Base-by-base conservation (phyloP, 257 asterid species). In the Scutellaria barbata region DNA sequence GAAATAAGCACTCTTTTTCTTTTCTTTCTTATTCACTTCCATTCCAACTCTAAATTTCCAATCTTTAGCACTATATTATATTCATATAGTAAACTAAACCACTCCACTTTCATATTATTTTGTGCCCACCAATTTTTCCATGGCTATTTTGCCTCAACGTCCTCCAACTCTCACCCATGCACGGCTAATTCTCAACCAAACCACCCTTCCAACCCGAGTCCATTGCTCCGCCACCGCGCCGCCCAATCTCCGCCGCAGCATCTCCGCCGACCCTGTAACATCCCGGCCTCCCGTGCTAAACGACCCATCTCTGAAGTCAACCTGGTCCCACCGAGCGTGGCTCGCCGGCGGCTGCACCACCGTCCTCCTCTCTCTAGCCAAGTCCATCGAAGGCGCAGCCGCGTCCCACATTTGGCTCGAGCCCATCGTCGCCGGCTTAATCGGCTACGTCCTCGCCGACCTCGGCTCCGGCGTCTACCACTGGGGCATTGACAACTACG, bases 401-500 rank as follows among this genome's bases (percentile, higher is more conserved):
- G 82, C 55, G 17, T 80, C 96, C 4, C 76, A 72, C 55, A 39
- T 52, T 4, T 86, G 85, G 89, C 66, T 83, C 16, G 92, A 85
- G 66, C 92, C 97, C 3, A 56, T 85, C 51, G 33, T 86, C 5
- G 92, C 90, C n/a, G 85, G 84, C 68, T 45, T 64, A 46, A 16
- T 80, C n/a, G 98, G 96, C 60, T 91, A 89, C 83, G 76, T 86
- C 20, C 58, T 90, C 2, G 85, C 95, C 0, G 98, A 93, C 46
- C 85, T 93, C 11, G 95, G 87, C 73, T 88, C 97, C 1, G 96
- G 97, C 13, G 74, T 89, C 52, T 94, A 91, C 81, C 97, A 94
- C 66, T 91, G 97, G 97, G 97, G 89, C 35, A 87, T 94, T 39
- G 98, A 91, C 77, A 94, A 94, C 78, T 94, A 91, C 66, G 98